Percentiles rank a stretch among this genome's conserved stretches.
Evolutionary conservation across 1,139 yeast genomes (phyloP).

Genomic region (Eremothecium gossypii): DNA sequence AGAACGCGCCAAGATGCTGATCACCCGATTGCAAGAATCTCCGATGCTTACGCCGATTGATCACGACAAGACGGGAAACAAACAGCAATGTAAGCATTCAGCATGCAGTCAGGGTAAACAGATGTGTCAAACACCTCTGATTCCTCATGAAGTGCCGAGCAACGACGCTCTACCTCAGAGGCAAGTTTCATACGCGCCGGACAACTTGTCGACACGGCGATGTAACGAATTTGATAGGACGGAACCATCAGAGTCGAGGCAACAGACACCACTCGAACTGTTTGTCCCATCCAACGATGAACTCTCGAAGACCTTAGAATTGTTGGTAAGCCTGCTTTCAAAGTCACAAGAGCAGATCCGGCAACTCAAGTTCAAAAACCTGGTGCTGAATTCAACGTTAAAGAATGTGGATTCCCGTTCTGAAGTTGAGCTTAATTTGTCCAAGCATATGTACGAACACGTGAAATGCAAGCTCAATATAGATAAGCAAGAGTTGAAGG

Average conservation of each 20-base stretch:
- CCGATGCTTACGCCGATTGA: neutral
- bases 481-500: constrained; percentile 31
- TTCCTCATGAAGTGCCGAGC: too few species aligned
- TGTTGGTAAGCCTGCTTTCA: constrained; percentile 12
- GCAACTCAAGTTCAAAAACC: constrained; percentile 33
- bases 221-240: too few species aligned
- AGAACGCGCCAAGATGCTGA: constrained; percentile 2
- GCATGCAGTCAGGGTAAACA: too few species aligned
- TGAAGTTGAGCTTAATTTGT: constrained; percentile 39
- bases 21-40: neutral
- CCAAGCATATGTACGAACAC: constrained; percentile 42
- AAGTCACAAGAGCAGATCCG: constrained; percentile 19
- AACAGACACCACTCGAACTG: neutral
- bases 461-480: constrained; percentile 30
- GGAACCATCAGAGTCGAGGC: too few species aligned
- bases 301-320: constrained; percentile 9
- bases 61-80: neutral
- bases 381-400: constrained; percentile 32
- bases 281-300: constrained; percentile 6
- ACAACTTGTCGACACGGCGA: too few species aligned
- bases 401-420: constrained; percentile 35
- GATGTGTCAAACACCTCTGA: too few species aligned
- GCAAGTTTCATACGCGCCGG: too few species aligned
- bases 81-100: too few species aligned
- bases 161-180: too few species aligned